Evolutionary conservation across 2,329 filamentous ascomycete species (phyloP).

Genomic region (Dothistroma pini): DNA sequence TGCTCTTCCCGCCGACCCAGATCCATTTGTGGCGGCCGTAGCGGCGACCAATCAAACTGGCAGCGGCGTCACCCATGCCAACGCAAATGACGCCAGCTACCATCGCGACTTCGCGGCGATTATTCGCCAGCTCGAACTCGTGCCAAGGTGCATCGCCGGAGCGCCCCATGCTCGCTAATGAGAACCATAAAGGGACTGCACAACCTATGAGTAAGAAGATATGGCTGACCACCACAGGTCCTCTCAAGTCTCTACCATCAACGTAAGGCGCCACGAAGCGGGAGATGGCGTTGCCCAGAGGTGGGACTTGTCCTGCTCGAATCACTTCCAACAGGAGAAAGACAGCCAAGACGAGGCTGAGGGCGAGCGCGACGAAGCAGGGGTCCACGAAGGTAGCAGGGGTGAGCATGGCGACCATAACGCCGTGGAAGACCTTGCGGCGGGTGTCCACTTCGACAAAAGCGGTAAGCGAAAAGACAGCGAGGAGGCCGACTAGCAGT

Average conservation of each 20-base stretch:
- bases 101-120: slow-evolving; percentile 74
- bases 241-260: slow-evolving; percentile 86
- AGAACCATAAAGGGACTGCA: slow-evolving; percentile 90
- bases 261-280: slow-evolving; percentile 89
- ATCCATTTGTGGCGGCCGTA: slow-evolving; percentile 89
- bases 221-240: slow-evolving; percentile 91
- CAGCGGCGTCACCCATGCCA: slow-evolving; percentile 90
- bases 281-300: slow-evolving; percentile 79
- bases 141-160: slow-evolving; percentile 51
- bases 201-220: slow-evolving; percentile 95
- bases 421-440: slow-evolving; percentile 95
- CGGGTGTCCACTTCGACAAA: slow-evolving; percentile 91
- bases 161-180: slow-evolving; percentile 66
- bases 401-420: slow-evolving; percentile 95
- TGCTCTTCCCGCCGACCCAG: slow-evolving; percentile 93
- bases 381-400: slow-evolving; percentile 86
- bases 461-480: slow-evolving; percentile 75
- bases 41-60: slow-evolving; percentile 80
- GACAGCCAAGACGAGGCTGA: slow-evolving; percentile 73
- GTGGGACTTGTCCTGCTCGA: slow-evolving; percentile 85
- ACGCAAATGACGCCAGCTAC: slow-evolving; percentile 90
- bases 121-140: slow-evolving; percentile 67
- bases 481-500: slow-evolving; percentile 65
- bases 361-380: slow-evolving; percentile 71
- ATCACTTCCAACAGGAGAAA: slow-evolving; percentile 89